These are phyloP conservation scores for Ceratobasidium sp. DNA, from an alignment of 1,284 basidiomycete species.

Conservation along the genomic window DNA sequence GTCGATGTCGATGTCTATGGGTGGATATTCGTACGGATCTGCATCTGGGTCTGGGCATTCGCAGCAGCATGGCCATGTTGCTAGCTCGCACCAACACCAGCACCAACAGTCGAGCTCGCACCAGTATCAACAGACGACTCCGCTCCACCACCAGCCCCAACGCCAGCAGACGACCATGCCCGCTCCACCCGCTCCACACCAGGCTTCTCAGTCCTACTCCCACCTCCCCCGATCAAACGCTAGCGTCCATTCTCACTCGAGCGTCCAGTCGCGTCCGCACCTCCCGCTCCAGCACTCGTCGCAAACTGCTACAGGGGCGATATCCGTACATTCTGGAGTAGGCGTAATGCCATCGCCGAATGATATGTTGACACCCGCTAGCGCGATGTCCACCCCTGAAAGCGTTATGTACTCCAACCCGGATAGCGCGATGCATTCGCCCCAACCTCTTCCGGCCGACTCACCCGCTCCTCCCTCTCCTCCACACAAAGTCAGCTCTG, in stretches of 20 bases:
- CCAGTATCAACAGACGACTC: background rate
- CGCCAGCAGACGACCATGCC: conserved; percentile 9
- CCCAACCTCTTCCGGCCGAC: background rate
- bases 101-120: background rate
- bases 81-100: background rate
- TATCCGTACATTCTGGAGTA: no score
- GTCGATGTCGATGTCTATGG: no score
- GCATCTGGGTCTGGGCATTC: no score
- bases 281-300: no score
- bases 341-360: no score
- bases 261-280: no score
- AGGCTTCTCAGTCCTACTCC: conserved; percentile 6
- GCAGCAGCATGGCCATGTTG: background rate
- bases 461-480: conserved; percentile 21
- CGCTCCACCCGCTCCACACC: background rate
- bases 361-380: no score
- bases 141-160: background rate
- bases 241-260: no score
- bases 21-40: no score
- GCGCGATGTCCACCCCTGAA: no score
- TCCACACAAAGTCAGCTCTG: conserved; percentile 25
- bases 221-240: background rate
- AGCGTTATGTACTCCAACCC: no score
- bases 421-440: conserved; percentile 10
- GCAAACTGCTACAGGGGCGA: no score